phyloP scores from a whole-genome alignment of 345 rosid genomes.

The Melastoma malabathricum region DNA sequence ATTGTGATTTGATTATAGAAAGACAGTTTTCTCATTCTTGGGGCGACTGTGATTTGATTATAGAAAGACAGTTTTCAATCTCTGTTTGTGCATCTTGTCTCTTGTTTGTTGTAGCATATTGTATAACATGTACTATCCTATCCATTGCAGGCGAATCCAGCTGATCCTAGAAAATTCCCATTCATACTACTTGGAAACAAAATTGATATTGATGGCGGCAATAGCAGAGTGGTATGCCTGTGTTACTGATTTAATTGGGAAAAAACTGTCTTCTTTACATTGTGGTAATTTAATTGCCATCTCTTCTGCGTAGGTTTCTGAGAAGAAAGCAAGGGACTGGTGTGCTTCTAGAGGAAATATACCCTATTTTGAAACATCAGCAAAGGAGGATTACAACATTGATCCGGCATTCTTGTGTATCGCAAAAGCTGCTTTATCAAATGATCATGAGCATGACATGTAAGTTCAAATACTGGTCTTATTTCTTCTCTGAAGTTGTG shows the following conservation, averaged over 20 bases:
- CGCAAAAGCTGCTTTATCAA: constrained; percentile 75
- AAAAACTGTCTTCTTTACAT: not conserved
- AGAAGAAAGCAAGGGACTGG: constrained; percentile 98
- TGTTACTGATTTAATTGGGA: not conserved
- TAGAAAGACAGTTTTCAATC: too few species aligned
- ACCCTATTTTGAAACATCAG: constrained; percentile 88
- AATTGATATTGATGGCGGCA: constrained; percentile 97
- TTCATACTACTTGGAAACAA: constrained; percentile 91
- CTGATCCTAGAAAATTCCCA: constrained; percentile 65
- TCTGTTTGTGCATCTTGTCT: too few species aligned
- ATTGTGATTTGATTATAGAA: too few species aligned
- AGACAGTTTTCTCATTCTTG: too few species aligned
- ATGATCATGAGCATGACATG: constrained; percentile 83
- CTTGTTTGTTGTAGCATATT: not conserved
- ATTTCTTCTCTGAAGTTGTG: too few species aligned
- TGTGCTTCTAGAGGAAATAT: constrained; percentile 80
- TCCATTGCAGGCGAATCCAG: constrained; percentile 57
- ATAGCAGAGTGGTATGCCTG: constrained; percentile 83
- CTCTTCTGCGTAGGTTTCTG: constrained; percentile 50
- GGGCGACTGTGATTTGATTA: too few species aligned
- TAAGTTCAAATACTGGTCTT: constrained; percentile 19
- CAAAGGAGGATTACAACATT: constrained; percentile 87
- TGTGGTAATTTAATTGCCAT: constrained; percentile 3
- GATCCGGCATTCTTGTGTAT: constrained; percentile 70
- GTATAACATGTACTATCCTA: constrained; percentile 9